Evolutionary conservation across 352 stramenopile species (phyloP).

Genomic region (Saprolegnia diclina): DNA sequence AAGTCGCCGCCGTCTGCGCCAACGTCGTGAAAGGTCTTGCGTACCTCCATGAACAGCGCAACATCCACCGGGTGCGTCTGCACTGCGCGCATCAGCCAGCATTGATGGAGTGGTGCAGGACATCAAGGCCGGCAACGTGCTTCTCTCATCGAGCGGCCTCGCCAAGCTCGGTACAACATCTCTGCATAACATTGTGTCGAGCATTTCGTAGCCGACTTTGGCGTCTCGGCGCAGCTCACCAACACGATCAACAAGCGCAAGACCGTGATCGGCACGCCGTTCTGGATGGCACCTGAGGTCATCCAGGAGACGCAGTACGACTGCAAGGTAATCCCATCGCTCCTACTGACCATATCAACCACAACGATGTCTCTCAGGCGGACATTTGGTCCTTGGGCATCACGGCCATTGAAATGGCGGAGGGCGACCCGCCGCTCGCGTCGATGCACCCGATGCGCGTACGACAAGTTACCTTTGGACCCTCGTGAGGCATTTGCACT

Average conservation of each 20-base stretch:
- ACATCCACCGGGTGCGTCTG: slow-evolving; percentile 60
- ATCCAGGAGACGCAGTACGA: slow-evolving; percentile 85
- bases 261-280: slow-evolving; percentile 86
- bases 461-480: background rate
- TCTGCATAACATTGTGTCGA: background rate
- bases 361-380: slow-evolving; percentile 25
- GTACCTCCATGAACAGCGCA: slow-evolving; percentile 71
- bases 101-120: slow-evolving; percentile 30
- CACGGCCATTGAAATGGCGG: slow-evolving; percentile 86
- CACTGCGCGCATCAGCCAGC: background rate
- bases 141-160: slow-evolving; percentile 57
- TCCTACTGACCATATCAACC: background rate
- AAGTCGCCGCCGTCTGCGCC: slow-evolving; percentile 69
- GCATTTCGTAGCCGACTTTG: slow-evolving; percentile 62
- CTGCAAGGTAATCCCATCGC: slow-evolving; percentile 38
- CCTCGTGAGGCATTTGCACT: background rate
- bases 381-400: slow-evolving; percentile 84
- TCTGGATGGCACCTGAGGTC: slow-evolving; percentile 90
- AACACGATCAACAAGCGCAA: slow-evolving; percentile 88
- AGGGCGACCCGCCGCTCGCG: slow-evolving; percentile 75
- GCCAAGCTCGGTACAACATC: slow-evolving; percentile 50
- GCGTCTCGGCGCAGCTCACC: slow-evolving; percentile 85
- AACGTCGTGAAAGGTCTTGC: slow-evolving; percentile 61
- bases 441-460: slow-evolving; percentile 83
- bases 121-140: slow-evolving; percentile 84